phyloP scores from a whole-genome alignment of 2,329 filamentous ascomycete genomes.

The Blumeria hordei region DNA sequence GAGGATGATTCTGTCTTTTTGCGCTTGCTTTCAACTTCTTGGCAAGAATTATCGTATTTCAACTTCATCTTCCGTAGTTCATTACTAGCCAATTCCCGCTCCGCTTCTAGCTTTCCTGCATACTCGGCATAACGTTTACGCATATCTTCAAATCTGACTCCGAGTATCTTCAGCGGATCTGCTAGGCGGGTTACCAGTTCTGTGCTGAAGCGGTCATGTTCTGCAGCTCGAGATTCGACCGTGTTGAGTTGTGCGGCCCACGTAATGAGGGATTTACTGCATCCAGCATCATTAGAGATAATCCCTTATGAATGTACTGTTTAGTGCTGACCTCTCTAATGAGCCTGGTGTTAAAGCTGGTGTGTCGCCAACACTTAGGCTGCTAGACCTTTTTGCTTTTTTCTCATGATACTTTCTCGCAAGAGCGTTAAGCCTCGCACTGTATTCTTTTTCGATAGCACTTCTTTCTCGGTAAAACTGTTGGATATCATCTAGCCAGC shows the following conservation, averaged over 20 bases:
- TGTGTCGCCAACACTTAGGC: constrained; percentile 77
- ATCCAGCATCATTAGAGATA: constrained; percentile 11
- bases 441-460: constrained; percentile 90
- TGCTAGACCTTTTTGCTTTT: constrained; percentile 74
- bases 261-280: constrained; percentile 76
- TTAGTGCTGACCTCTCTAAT: constrained; percentile 44
- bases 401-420: constrained; percentile 96
- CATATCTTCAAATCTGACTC: constrained; percentile 62
- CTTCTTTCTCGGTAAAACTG: constrained; percentile 91
- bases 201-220: constrained; percentile 67
- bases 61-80: constrained; percentile 78
- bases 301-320: constrained; percentile 2
- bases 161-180: constrained; percentile 59
- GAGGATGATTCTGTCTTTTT: constrained; percentile 93
- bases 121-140: constrained; percentile 81
- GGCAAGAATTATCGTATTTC: constrained; percentile 80
- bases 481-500: constrained; percentile 91
- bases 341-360: constrained; percentile 86
- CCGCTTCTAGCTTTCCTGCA: constrained; percentile 67
- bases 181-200: constrained; percentile 62
- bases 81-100: constrained; percentile 60
- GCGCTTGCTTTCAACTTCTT: constrained; percentile 79
- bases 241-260: constrained; percentile 89
- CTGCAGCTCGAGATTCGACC: constrained; percentile 63
- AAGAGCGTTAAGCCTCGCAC: constrained; percentile 60